These are phyloP conservation scores for Penicillium sp. DNA, from an alignment of 2,329 filamentous ascomycete species.

Conservation along the genomic window DNA sequence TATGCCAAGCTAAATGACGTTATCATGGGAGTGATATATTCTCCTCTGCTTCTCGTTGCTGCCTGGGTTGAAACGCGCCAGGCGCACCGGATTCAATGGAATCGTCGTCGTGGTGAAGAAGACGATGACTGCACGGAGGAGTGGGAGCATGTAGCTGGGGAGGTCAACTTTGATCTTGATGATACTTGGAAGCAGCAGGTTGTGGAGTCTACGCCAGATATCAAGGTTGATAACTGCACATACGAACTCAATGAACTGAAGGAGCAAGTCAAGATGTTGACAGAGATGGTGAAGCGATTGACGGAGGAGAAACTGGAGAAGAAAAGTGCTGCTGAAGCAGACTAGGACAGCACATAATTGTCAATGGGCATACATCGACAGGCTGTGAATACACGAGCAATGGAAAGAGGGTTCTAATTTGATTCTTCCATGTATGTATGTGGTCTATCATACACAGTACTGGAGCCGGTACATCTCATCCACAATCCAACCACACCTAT, in stretches of 20 bases:
- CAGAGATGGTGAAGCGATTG: constrained; percentile 61
- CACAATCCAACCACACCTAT: too few relatives aligned
- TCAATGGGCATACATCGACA: background rate
- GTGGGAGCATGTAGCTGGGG: constrained; percentile 75
- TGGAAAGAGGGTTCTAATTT: background rate
- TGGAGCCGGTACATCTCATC: too few relatives aligned
- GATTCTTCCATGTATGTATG: too few relatives aligned
- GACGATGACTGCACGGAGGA: constrained; percentile 88
- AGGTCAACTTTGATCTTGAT: constrained; percentile 75
- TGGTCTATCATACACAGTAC: too few relatives aligned
- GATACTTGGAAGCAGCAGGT: constrained; percentile 78
- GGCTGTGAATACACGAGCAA: background rate
- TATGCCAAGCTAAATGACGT: constrained; percentile 84
- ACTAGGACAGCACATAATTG: background rate
- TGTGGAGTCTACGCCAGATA: constrained; percentile 69
- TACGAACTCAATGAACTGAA: constrained; percentile 54
- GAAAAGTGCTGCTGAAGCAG: background rate
- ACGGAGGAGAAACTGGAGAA: constrained; percentile 21
- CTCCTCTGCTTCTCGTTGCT: constrained; percentile 73
- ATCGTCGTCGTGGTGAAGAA: constrained; percentile 74
- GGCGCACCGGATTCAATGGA: constrained; percentile 65
- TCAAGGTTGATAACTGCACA: constrained; percentile 74
- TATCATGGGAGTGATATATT: constrained; percentile 83
- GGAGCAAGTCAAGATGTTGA: constrained; percentile 57
- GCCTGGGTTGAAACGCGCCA: constrained; percentile 66